Evolutionary conservation across 2,329 filamentous ascomycete genomes (phyloP).

Genomic region (Sporothrix globosa): DNA sequence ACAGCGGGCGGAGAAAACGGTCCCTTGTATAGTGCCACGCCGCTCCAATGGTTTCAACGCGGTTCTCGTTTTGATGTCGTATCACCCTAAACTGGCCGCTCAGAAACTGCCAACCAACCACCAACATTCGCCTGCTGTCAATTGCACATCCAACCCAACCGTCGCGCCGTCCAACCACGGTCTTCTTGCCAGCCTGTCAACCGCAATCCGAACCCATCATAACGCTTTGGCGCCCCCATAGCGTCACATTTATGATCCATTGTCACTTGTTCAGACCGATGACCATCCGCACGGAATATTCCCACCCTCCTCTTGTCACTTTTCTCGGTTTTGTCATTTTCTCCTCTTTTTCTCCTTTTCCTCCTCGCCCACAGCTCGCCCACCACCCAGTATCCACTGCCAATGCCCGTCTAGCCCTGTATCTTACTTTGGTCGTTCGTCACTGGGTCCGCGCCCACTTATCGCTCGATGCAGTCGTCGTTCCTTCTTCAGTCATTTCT

Average conservation of each 20-base stretch:
- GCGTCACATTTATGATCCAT: slow-evolving; percentile 6
- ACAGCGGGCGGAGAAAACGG: too few relatives aligned
- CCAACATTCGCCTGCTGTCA: background rate
- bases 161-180: background rate
- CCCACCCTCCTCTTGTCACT: background rate
- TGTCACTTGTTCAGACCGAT: background rate
- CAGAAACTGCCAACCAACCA: background rate
- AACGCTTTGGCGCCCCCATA: background rate
- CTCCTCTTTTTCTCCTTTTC: background rate
- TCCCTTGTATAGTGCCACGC: too few relatives aligned
- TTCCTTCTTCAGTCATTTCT: slow-evolving; percentile 30
- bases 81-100: background rate
- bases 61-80: background rate
- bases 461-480: background rate
- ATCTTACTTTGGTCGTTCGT: background rate
- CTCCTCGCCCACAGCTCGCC: background rate
- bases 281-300: background rate
- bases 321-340: background rate
- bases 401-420: slow-evolving; percentile 8
- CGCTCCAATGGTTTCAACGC: background rate
- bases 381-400: background rate
- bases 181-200: background rate
- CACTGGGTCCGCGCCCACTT: too few relatives aligned
- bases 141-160: background rate
- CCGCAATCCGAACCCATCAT: slow-evolving; percentile 4